Percentiles rank a stretch among this genome's conserved stretches.
Evolutionary conservation across 2,329 filamentous ascomycete genomes (phyloP).

Genomic region (Scedosporium apiospermum): DNA sequence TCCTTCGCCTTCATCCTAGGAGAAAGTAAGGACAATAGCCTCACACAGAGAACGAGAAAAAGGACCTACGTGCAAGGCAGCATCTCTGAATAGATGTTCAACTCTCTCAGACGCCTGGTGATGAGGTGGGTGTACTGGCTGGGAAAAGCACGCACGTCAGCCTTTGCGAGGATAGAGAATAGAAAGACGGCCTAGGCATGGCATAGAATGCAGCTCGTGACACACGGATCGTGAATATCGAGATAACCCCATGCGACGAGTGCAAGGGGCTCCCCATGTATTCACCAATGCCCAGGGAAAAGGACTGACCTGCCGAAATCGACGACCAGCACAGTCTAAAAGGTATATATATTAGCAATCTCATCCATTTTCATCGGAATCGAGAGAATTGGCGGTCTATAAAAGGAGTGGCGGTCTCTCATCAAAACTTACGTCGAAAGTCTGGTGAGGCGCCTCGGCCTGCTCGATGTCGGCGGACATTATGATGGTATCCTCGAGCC

Average conservation of each 20-base stretch:
- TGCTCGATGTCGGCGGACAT: constrained; percentile 8
- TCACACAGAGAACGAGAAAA: not conserved
- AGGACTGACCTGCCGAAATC: constrained; percentile 43
- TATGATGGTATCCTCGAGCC: not conserved
- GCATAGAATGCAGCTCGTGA: no score
- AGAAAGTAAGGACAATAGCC: not conserved
- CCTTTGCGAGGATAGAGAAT: no score
- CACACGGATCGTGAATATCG: not conserved
- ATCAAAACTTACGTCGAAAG: constrained; percentile 23
- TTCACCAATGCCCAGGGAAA: constrained; percentile 18
- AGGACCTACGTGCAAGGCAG: constrained; percentile 58
- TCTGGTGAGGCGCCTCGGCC: constrained; percentile 24
- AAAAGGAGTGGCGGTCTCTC: not conserved
- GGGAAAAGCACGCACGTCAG: not conserved
- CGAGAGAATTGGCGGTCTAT: not conserved
- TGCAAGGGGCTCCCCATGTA: not conserved
- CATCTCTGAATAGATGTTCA: constrained; percentile 82
- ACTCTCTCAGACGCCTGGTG: constrained; percentile 62
- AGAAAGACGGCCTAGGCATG: no score
- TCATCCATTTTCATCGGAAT: not conserved
- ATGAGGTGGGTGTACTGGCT: constrained; percentile 64
- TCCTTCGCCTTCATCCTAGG: constrained; percentile 60
- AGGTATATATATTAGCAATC: not conserved
- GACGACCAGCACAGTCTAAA: constrained; percentile 58
- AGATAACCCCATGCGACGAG: not conserved